Evolutionary conservation across 2,329 filamentous ascomycete genomes (phyloP), one percentile per base, ranked within the genome.

Genomic region (Trichoderma atroviride): DNA sequence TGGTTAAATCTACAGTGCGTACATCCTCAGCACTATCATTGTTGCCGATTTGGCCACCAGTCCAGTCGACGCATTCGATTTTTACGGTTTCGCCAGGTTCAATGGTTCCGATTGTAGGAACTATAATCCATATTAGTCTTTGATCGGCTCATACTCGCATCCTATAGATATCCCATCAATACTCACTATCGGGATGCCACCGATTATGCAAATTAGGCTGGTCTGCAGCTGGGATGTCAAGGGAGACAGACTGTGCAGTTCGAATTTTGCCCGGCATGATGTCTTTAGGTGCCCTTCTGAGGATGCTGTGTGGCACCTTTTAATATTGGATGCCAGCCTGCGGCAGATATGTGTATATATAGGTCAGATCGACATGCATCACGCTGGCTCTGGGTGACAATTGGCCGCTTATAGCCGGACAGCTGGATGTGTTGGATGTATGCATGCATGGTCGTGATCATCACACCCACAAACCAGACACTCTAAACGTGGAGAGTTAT

Each of bases 31-130:
- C 94, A 37, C 87, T 91, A 79, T 97, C 94, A 73, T 95, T 91
- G 80, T 97, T 97, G 68, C 87, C 86, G 75, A 97, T 97, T 75
- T 97, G 94, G 2, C 94, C 94, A 27, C 89, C 88, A 5, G 88
- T 90, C 89, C 93, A 96, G 81, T 96, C 93, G 9, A 96, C 84
- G 76, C 94, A 97, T 83, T 97, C 93, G 73, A 97, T 97, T 81
- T 96, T 97, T 73, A 97, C 94, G 0, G 92, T 92, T 81, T 97
- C 94, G 35, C 90, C 91, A 76, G 94, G 89, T 74, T 91, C 89
- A 75, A 97, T 93, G 1, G 86, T 88, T 37, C 85, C 91, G 62
- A 85, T 86, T 68, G 86, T 88, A 0, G 94, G 94, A 63, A 97
- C 92, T 96, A 71, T 9, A 22, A 6, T 4, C 33, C 10, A 33